Evolutionary conservation across 768 basidiomycete genomes (phyloP).

Genomic region (Suillus placidus): DNA sequence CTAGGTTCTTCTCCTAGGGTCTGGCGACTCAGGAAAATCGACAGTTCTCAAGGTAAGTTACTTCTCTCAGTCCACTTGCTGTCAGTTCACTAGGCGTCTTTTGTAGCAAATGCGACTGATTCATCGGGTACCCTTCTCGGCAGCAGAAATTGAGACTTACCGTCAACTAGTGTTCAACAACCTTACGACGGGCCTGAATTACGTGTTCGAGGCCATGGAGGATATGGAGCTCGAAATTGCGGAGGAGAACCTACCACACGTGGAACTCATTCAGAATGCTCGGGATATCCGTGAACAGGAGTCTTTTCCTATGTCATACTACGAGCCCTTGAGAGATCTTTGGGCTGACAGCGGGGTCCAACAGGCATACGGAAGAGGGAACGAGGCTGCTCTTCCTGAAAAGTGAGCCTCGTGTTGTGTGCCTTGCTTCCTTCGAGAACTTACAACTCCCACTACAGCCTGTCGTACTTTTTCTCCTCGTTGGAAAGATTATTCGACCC

Average conservation of each 20-base stretch:
- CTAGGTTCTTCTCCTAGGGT: constrained; percentile 86
- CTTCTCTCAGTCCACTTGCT: not conserved
- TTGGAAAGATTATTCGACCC: constrained; percentile 81
- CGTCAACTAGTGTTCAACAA: constrained; percentile 94
- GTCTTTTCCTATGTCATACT: constrained; percentile 70
- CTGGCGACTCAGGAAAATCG: constrained; percentile 92
- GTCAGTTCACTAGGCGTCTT: constrained; percentile 9
- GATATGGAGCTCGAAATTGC: constrained; percentile 81
- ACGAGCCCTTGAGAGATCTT: constrained; percentile 65
- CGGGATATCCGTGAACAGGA: constrained; percentile 79
- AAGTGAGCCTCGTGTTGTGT: constrained; percentile 55
- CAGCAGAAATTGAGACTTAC: constrained; percentile 83
- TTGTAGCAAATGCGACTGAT: constrained; percentile 94
- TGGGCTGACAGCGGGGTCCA: constrained; percentile 82
- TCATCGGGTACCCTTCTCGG: constrained; percentile 81
- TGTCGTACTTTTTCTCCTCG: constrained; percentile 76
- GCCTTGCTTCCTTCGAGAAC: not conserved
- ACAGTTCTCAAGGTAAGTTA: constrained; percentile 78
- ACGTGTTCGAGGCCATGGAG: constrained; percentile 85
- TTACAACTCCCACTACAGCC: constrained; percentile 40
- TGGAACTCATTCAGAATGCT: constrained; percentile 68
- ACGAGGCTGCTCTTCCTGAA: constrained; percentile 91
- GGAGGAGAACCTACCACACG: constrained; percentile 57
- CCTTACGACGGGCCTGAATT: constrained; percentile 81
- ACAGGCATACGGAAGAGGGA: constrained; percentile 77